Base-by-base conservation (phyloP, 73 alveolate genomes). In the Symbiodinium natans region DNA sequence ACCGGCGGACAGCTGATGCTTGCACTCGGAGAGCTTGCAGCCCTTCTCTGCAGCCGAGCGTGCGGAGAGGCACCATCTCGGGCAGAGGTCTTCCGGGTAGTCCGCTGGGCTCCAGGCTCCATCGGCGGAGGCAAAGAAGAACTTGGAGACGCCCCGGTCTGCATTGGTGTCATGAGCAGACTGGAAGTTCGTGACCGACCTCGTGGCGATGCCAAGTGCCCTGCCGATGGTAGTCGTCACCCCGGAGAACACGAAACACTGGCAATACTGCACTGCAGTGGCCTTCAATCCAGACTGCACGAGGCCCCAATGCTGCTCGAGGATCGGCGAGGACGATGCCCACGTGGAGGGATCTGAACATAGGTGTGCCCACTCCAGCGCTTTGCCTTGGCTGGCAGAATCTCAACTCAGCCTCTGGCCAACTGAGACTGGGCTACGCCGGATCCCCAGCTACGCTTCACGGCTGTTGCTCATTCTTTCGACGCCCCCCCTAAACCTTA, bases 121-220 rank as follows among this genome's bases (percentile, higher is more conserved):
- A 27, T 83, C 40, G 13, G 41, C 25, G 34, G 34, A 33, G 10
- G 48, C 71, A 31, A 31, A 27, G 42, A 86, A 77, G 41, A 86
- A 54, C 95, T 88, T 88, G 42, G 95, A 88, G 68, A 88, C 68
- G 15, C 95, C 95, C 59, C 95, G 95, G 71, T 88, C 95, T 2
- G 86, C 73, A 31, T 88, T 88, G 73, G 74, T 82, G 77, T 88
- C 95, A 75, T 88, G 95, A 9, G 95, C 95, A 19, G 95, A 88
- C 71, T 88, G 95, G 95, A 88, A 88, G 86, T 88, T 88, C 27
- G 95, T 88, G 54, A 88, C 95, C 25, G 95, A 88, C 71, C 95
- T 54, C 34, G 95, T 59, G 3, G 95, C 95, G 63, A 88, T 34
- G 34, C 95, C 95, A 36, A 88, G 85, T 41, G 68, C 74, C 3